Evolutionary conservation across 2,329 filamentous ascomycete species (phyloP), one percentile per base, ranked within the genome.

Genomic region (Colletotrichum sublineola): DNA sequence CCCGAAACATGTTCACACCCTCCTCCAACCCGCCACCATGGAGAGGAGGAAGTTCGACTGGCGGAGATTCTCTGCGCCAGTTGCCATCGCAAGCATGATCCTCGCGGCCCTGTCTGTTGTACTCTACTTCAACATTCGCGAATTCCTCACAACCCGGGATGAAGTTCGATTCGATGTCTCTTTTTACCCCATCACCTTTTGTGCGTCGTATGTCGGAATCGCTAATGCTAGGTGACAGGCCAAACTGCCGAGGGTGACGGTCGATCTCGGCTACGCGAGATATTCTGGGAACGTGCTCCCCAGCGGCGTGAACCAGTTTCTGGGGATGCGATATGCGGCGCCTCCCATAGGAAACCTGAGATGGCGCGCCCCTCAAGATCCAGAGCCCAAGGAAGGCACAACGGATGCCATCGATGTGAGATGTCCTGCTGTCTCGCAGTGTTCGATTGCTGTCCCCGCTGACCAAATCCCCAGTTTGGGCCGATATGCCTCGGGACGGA

Each of bases 301-400:
- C 33, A 81, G 77, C 38, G 81, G 80, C n/a, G 80, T 88, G 40
- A 81, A 81, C 62, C 80, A 85, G 75, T 88, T 83, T 75, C 79
- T 86, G 3, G 86, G 86, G 15, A 79, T 86, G 78, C 85, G 87
- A 55, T 90, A 85, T 76, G 88, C 88, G 14, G 81, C 83, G 18
- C 80, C 87, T n/a, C 87, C 88, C 6, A 68, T 85, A 0, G 85
- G 83, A 2, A 80, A 87, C 50, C 79, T 88, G 44, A 83, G 88
- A 65, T 90, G 86, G 81, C 80, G 84, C 36, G 84, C 86, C 24
- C 88, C 88, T 0, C 78, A 81, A 20, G 80, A 84, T 44, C 87
- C 87, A 3, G 78, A 77, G 2, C 78, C 71, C 4, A 77, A 78
- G 14, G 71, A 77, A 0, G 76, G 74, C 2, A 77, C 80, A 0